A percentile compares a stretch with the other conserved stretches of the same genome.
These are phyloP conservation scores for Arabidopsis hybrid DNA, from an alignment of 441 rosid genomes.

Conservation along the genomic window DNA sequence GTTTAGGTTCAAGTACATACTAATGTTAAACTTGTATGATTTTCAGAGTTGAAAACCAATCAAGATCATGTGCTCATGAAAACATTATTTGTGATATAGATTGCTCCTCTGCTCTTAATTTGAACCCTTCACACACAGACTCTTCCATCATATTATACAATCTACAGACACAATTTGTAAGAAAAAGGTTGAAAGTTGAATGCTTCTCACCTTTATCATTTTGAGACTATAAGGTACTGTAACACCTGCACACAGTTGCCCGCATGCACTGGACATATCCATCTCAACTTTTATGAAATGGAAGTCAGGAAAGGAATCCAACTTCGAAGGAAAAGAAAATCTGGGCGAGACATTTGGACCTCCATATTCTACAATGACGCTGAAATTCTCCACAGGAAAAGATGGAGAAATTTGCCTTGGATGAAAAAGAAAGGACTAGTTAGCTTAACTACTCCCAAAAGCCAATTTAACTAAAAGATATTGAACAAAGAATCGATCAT, in stretches of 20 bases:
- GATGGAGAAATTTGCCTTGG: conserved; percentile 56
- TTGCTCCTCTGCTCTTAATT: conserved; percentile 18
- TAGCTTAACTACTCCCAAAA: conserved; percentile 26
- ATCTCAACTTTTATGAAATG: conserved; percentile 63
- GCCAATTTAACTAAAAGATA: neutral
- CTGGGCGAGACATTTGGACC: conserved; percentile 55
- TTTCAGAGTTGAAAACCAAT: conserved; percentile 19
- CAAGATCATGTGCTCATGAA: conserved; percentile 22
- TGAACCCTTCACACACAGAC: conserved; percentile 23
- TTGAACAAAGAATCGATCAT: conserved; percentile 18
- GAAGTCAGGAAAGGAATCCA: conserved; percentile 48
- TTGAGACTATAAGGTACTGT: conserved; percentile 44
- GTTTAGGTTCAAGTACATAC: conserved; percentile 22
- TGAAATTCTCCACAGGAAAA: conserved; percentile 58
- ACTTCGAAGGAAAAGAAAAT: conserved; percentile 46
- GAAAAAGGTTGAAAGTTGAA: conserved; percentile 21
- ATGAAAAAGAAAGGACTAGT: conserved; percentile 42
- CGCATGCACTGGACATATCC: conserved; percentile 53
- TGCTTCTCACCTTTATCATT: conserved; percentile 44
- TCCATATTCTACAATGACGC: conserved; percentile 63
- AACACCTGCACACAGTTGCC: conserved; percentile 62
- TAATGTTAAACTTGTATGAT: conserved; percentile 7
- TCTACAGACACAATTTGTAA: conserved; percentile 6
- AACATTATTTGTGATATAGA: conserved; percentile 27
- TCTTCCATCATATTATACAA: conserved; percentile 23